A percentile compares a stretch with the other conserved stretches of the same genome.
These are phyloP conservation scores for Boletus hoseneyae DNA, from an alignment of 1,284 basidiomycete species.

Conservation along the genomic window DNA sequence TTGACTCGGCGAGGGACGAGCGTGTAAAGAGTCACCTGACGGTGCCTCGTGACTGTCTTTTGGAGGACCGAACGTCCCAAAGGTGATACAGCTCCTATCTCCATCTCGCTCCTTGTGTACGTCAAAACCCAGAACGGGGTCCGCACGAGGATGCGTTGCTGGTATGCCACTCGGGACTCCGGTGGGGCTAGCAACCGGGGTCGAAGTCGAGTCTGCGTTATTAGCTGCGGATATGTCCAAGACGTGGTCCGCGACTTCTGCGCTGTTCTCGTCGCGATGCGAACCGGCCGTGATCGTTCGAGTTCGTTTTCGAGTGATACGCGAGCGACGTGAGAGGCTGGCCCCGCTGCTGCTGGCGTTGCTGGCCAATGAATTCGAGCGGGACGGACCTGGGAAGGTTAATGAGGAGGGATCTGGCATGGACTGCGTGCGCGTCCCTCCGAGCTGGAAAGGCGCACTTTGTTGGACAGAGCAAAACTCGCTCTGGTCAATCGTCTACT, in stretches of 20 bases:
- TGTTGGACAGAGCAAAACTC: constrained; percentile 27
- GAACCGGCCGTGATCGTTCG: constrained; percentile 24
- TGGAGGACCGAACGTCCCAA: constrained; percentile 27
- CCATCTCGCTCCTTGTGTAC: constrained; percentile 9
- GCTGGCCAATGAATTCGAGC: constrained; percentile 43
- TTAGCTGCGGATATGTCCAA: constrained; percentile 30
- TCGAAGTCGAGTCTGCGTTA: constrained; percentile 7
- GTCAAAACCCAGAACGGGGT: constrained; percentile 13
- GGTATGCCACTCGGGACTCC: constrained; percentile 8
- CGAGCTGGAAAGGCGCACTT: constrained; percentile 12
- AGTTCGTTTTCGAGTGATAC: constrained; percentile 32
- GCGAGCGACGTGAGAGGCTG: constrained; percentile 32
- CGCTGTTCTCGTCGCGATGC: constrained; percentile 18
- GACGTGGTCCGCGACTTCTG: constrained; percentile 20
- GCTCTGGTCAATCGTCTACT: constrained; percentile 11
- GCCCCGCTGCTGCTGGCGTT: constrained; percentile 37
- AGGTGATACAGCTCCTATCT: constrained; percentile 27
- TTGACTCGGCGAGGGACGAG: constrained; percentile 8
- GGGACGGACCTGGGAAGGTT: constrained; percentile 32
- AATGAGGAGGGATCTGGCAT: constrained; percentile 32
- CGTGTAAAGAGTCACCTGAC: neutral
- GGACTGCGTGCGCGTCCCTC: constrained; percentile 24
- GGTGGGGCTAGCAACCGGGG: constrained; percentile 7
- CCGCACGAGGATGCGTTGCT: constrained; percentile 12
- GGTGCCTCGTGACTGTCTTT: constrained; percentile 17